A percentile compares a stretch with the other conserved stretches of the same genome.
phyloP scores from a whole-genome alignment of 148 eudicot genomes.

The Tetragonia tetragonoides region DNA sequence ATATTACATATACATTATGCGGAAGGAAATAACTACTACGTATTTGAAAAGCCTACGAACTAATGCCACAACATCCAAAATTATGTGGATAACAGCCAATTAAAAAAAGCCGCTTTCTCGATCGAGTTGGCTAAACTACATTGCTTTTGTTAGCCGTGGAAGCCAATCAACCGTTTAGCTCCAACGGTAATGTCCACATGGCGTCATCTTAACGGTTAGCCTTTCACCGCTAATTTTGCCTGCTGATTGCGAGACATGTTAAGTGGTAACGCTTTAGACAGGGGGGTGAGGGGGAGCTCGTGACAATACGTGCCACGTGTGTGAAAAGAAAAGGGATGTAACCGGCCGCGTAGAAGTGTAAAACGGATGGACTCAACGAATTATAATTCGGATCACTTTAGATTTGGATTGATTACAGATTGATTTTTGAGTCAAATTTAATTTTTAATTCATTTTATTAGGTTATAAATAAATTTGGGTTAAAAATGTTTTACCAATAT shows the following conservation, averaged over 20 bases:
- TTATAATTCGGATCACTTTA: too few species aligned
- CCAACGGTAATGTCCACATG: slow-evolving; percentile 19
- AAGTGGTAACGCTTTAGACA: not conserved
- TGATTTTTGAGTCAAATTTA: too few species aligned
- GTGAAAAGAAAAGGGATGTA: too few species aligned
- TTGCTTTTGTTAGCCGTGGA: slow-evolving; percentile 27
- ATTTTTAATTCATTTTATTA: too few species aligned
- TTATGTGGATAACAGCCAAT: not conserved
- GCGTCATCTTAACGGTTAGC: slow-evolving; percentile 7
- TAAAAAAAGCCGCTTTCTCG: slow-evolving; percentile 3
- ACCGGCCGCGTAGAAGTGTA: too few species aligned
- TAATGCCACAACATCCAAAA: slow-evolving; percentile 13
- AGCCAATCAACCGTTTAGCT: slow-evolving; percentile 26
- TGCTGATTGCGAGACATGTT: slow-evolving; percentile 12
- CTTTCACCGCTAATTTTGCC: slow-evolving; percentile 17
- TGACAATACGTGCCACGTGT: slow-evolving; percentile 19
- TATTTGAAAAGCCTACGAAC: not conserved
- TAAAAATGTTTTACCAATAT: too few species aligned
- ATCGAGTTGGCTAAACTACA: slow-evolving; percentile 17
- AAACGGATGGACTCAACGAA: too few species aligned
- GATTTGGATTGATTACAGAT: too few species aligned
- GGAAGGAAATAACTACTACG: too few species aligned
- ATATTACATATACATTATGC: too few species aligned
- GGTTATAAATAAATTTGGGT: too few species aligned
- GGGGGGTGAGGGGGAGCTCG: slow-evolving; percentile 18